Base-by-base conservation (phyloP, 2,329 filamentous ascomycete species). In the Aspergillus carbonarius region DNA sequence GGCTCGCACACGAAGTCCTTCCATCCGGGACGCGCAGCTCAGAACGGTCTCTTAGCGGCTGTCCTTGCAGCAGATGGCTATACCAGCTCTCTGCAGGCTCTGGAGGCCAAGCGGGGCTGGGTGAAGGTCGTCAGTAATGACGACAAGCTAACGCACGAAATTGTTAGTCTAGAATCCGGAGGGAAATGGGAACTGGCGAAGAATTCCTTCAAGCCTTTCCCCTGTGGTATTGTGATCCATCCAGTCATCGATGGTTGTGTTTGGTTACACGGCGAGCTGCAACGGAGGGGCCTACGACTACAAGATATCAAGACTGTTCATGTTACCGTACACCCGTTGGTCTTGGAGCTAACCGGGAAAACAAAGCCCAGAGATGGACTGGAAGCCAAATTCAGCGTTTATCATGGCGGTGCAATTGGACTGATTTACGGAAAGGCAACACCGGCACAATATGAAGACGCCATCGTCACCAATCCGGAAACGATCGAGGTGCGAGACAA, bases 131-230 rank as follows among this genome's bases (percentile, higher is more conserved):
- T 83, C 18, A 76, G 78, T 60, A 70, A 74, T 35, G 69, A 76
- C 3, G 75, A 80, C 32, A 71, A 74, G 35, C 70, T 79, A 17
- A 71, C 76, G 6, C 72, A 70, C 37, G 72, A 77, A 59, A 65
- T 81, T 35, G 73, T 65, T 1, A 70, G 72, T 17, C 61, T 79
- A 12, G 70, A 72, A 1, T 57, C 63, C 35, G 65, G 62, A 32
- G 60, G 54, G 1, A 23, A 57, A n/a, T 85, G 82, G 82, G 81
- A 85, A 71, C 79, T 81, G 8, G 72, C 78, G 63, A 76, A 77
- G 61, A 85, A 85, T 60, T 78, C 80, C 1, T 85, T 84, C 71
- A 85, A 85, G 66, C 83, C 82, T 0, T 85, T 81, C 60, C 82
- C 83, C 0, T 85, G 82, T 66, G 83, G 82, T 1, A 84, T 85